Evolutionary conservation across 495 filamentous ascomycete genomes (phyloP).

Genomic region (Podospora appendiculata): DNA sequence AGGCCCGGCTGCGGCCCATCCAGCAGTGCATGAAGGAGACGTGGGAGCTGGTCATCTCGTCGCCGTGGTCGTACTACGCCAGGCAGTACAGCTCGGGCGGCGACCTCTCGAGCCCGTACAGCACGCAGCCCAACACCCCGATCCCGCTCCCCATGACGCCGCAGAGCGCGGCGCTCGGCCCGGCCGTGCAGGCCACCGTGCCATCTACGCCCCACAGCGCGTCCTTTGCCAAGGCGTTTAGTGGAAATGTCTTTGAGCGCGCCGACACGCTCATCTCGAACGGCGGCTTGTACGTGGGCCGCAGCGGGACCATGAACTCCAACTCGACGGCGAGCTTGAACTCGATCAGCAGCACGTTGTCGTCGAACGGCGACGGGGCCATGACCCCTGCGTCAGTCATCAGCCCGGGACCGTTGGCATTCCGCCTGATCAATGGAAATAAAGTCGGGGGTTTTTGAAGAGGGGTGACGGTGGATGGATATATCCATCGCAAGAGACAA

Average conservation of each 20-base stretch:
- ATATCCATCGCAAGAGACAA: too few relatives aligned
- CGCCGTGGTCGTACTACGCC: constrained; percentile 59
- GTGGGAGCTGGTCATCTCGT: constrained; percentile 61
- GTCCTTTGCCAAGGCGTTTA: constrained; percentile 56
- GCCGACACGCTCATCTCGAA: constrained; percentile 63
- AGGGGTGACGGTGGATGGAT: too few relatives aligned
- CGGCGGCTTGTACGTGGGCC: constrained; percentile 36
- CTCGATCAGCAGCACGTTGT: constrained; percentile 31
- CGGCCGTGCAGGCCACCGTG: constrained; percentile 40
- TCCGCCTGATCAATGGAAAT: too few relatives aligned
- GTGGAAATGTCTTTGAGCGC: constrained; percentile 65
- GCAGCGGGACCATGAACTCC: constrained; percentile 38
- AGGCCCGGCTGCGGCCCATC: constrained; percentile 64
- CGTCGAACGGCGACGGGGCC: constrained; percentile 18
- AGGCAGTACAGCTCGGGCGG: constrained; percentile 2
- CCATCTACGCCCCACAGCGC: constrained; percentile 69
- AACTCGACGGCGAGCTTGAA: constrained; percentile 28
- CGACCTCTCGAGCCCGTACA: constrained; percentile 24
- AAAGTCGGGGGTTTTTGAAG: too few relatives aligned
- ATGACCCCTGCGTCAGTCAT: constrained; percentile 19
- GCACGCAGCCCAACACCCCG: constrained; percentile 21
- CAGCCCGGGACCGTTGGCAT: too few relatives aligned
- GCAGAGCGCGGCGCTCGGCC: constrained; percentile 67
- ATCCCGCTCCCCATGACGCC: constrained; percentile 42
- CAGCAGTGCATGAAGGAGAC: constrained; percentile 71